phyloP scores from a whole-genome alignment of 2,329 filamentous ascomycete genomes.

The Fusarium sp. region DNA sequence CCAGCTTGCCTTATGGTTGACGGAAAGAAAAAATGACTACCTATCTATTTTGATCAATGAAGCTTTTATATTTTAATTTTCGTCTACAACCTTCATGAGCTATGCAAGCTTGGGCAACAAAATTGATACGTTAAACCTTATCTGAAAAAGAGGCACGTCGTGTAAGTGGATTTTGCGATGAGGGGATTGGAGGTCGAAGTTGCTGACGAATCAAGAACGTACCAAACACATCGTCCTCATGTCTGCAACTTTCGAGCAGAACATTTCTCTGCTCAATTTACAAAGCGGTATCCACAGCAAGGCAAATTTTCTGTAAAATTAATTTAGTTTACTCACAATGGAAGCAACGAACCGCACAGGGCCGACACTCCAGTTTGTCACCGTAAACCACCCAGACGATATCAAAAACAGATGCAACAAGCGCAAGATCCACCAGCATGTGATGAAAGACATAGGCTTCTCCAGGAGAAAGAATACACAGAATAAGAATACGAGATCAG shows the following conservation, averaged over 20 bases:
- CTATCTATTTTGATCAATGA: no score
- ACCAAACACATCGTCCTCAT: not conserved
- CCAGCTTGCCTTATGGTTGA: no score
- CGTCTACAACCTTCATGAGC: no score
- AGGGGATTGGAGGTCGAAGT: not conserved
- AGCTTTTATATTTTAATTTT: no score
- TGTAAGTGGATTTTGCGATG: no score
- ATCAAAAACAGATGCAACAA: not conserved
- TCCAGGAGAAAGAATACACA: not conserved
- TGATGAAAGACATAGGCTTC: not conserved
- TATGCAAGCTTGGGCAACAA: no score
- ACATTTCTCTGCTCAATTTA: not conserved
- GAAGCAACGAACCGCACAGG: not conserved
- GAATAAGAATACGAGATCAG: not conserved
- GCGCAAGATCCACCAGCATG: conserved; percentile 6
- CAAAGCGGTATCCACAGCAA: no score
- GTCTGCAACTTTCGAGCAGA: not conserved
- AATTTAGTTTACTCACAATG: not conserved
- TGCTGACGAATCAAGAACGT: not conserved
- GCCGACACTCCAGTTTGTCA: not conserved
- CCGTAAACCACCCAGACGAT: conserved; percentile 2
- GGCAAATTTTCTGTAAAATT: no score
- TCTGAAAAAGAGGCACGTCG: no score
- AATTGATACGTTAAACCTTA: no score
- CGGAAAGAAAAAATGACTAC: no score